phyloP scores from a whole-genome alignment of 2,329 filamentous ascomycete genomes.

The Alternaria sp. region DNA sequence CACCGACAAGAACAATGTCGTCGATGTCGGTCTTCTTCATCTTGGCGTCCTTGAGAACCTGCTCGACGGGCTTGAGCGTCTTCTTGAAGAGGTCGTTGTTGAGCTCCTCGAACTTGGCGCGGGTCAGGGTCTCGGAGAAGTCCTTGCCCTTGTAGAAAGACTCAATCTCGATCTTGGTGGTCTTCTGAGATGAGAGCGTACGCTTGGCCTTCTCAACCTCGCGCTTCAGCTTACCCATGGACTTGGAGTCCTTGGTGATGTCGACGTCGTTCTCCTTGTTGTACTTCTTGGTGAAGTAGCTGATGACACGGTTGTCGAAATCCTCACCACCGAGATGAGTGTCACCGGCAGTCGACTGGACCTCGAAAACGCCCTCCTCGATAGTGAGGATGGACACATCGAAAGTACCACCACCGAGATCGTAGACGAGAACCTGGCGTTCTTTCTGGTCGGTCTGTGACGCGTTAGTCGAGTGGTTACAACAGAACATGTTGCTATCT shows the following conservation, averaged over 20 bases:
- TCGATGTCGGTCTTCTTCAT: slow-evolving; percentile 94
- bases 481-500: background rate
- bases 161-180: slow-evolving; percentile 94
- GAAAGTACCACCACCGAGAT: slow-evolving; percentile 56
- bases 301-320: slow-evolving; percentile 97
- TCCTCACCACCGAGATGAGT: slow-evolving; percentile 98
- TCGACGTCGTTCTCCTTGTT: slow-evolving; percentile 98
- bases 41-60: slow-evolving; percentile 98
- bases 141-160: slow-evolving; percentile 96
- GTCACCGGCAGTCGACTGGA: slow-evolving; percentile 93
- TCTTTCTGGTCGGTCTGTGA: slow-evolving; percentile 47
- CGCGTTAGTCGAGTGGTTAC: slow-evolving; percentile 3
- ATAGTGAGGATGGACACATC: slow-evolving; percentile 77
- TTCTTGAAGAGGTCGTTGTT: slow-evolving; percentile 99
- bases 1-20: slow-evolving; percentile 97
- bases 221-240: slow-evolving; percentile 99
- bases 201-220: slow-evolving; percentile 99
- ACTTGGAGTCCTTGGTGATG: slow-evolving; percentile 92
- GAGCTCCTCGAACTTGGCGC: slow-evolving; percentile 99
- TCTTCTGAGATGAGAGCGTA: slow-evolving; percentile 91
- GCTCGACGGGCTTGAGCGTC: slow-evolving; percentile 97
- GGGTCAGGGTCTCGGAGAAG: slow-evolving; percentile 97
- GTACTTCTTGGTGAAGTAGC: slow-evolving; percentile 94
- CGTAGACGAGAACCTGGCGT: slow-evolving; percentile 54
- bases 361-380: slow-evolving; percentile 92